Base-by-base conservation (phyloP, 768 basidiomycete species). In the Dacryopinax primogenitus region DNA sequence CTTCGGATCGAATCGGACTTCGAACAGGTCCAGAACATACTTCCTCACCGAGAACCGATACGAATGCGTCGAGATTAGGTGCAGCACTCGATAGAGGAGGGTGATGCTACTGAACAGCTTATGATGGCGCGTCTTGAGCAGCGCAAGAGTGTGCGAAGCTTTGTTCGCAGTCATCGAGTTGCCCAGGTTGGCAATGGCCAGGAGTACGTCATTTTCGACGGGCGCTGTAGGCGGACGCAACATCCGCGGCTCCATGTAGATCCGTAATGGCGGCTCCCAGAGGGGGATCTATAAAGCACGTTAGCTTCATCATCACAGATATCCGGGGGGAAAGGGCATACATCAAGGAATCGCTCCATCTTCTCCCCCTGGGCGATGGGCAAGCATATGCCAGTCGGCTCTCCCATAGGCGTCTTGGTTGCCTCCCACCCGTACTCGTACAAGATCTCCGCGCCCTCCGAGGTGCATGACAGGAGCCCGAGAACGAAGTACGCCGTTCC, bases 401-500 rank as follows among this genome's bases (percentile, higher is more conserved):
- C 72, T 1, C 92, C 93, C 13, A 94, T 76, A 0, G 94, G 88
- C 2, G 88, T 88, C 32, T 90, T 76, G 16, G 92, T 92, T 12
- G 94, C 87, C 68, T 94, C 88, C 96, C 96, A 99, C 9, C 86
- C 81, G 71, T 87, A 90, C 70, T 98, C 95, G 63, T 91, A 89
- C 32, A 99, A 76, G 63, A 97, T 86, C 74, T 97, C 95, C 1
- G 92, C 88, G 1, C 96, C 96, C 77, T 92, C 87, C 1, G 84
- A 82, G 0, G 95, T 97, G 0, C 89, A 88, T 1, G 94, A 92
- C 62, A 98, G 87, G 58, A 98, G 79, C 0, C 94, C 94, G 7
- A 99, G 79, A 3, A 96, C 91, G 70, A 92, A 97, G 78, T 94
- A 98, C 72, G 93, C 95, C 1, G 96, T 98, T 16, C 95, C 96